Evolutionary conservation across 805 yeast genomes (phyloP).

Genomic region (Metschnikowia hibisci): DNA sequence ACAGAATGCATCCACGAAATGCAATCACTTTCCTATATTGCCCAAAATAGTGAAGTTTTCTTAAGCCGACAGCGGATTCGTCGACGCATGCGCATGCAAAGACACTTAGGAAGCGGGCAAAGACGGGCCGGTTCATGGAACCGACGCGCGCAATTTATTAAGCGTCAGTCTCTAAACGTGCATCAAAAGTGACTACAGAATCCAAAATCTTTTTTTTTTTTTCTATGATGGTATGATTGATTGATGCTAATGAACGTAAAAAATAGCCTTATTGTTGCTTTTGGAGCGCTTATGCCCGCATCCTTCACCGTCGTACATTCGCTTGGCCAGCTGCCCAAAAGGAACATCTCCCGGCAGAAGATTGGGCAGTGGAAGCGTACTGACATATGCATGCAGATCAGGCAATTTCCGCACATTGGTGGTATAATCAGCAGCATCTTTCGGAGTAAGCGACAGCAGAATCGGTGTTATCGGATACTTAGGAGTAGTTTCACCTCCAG

Average conservation of each 20-base stretch:
- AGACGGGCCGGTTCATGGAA: too few species aligned
- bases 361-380: conserved; percentile 18
- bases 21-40: too few species aligned
- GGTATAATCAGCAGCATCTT: conserved; percentile 5
- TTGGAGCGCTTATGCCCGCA: conserved; percentile 13
- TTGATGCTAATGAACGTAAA: conserved; percentile 13
- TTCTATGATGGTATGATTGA: neutral
- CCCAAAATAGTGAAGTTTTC: too few species aligned
- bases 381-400: conserved; percentile 15
- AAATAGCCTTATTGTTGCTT: conserved; percentile 11
- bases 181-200: too few species aligned
- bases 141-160: too few species aligned
- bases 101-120: too few species aligned
- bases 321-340: conserved; percentile 6
- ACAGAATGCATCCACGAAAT: too few species aligned
- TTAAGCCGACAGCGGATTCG: too few species aligned
- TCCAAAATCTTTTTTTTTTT: too few species aligned
- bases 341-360: conserved; percentile 17
- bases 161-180: too few species aligned
- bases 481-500: conserved; percentile 30
- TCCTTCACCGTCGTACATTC: conserved; percentile 8
- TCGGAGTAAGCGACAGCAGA: conserved; percentile 21
- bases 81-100: too few species aligned
- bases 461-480: conserved; percentile 23
- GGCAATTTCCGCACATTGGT: conserved; percentile 19